Percentiles rank a stretch among this genome's conserved stretches.
Evolutionary conservation across 2,329 filamentous ascomycete genomes (phyloP).

Genomic region (Sclerotiophoma versabilis): DNA sequence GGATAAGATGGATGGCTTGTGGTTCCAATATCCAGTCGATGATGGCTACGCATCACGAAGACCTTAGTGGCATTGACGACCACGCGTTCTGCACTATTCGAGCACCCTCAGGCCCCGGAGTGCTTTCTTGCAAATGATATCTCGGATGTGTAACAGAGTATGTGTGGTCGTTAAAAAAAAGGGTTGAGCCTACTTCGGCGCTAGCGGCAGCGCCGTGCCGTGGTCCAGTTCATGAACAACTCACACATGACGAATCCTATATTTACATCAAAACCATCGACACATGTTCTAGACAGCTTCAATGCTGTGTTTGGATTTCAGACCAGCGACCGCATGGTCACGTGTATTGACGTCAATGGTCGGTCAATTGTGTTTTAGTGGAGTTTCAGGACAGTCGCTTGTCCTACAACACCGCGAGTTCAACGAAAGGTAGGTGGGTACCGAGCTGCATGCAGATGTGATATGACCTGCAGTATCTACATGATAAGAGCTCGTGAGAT

Average conservation of each 20-base stretch:
- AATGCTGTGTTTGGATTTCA: too few species aligned
- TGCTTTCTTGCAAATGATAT: too few species aligned
- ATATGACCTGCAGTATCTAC: background rate
- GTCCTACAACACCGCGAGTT: background rate
- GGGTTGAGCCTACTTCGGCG: background rate
- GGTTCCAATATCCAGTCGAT: too few species aligned
- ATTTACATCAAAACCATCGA: background rate
- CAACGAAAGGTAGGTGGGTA: background rate
- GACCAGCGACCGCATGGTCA: background rate
- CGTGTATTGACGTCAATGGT: background rate
- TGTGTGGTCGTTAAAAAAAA: too few species aligned
- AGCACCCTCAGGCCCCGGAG: too few species aligned
- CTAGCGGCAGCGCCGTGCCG: background rate
- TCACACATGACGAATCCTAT: background rate
- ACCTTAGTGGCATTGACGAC: too few species aligned
- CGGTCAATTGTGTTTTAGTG: conserved; percentile 2
- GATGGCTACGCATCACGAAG: too few species aligned
- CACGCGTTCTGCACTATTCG: too few species aligned
- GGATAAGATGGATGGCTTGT: too few species aligned
- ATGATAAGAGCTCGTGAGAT: background rate
- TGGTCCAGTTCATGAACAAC: background rate
- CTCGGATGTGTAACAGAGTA: too few species aligned
- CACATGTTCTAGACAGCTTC: background rate
- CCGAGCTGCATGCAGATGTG: background rate
- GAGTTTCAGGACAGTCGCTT: conserved; percentile 10